phyloP scores from a whole-genome alignment of 108 stramenopile species.

The Asterionellopsis glacialis region DNA sequence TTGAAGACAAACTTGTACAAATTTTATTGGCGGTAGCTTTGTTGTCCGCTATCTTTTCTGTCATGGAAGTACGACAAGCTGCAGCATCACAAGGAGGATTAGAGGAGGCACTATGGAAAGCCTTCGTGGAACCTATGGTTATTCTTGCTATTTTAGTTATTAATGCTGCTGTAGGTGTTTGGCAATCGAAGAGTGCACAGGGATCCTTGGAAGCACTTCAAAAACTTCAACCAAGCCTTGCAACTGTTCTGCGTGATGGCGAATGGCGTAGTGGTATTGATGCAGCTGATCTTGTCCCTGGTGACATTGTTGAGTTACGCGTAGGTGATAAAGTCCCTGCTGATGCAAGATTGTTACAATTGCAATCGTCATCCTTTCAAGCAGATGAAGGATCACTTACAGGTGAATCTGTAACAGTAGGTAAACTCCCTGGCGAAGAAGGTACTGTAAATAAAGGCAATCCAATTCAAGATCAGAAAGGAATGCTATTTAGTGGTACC shows the following conservation, averaged over 20 bases:
- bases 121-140: slow-evolving; percentile 91
- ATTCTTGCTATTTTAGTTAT: slow-evolving; percentile 92
- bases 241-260: slow-evolving; percentile 78
- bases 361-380: slow-evolving; percentile 48
- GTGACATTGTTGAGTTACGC: slow-evolving; percentile 85
- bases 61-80: slow-evolving; percentile 51
- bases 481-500: slow-evolving; percentile 94
- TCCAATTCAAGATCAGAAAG: slow-evolving; percentile 52
- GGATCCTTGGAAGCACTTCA: slow-evolving; percentile 89
- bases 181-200: slow-evolving; percentile 88
- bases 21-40: slow-evolving; percentile 75
- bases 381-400: slow-evolving; percentile 81
- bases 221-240: slow-evolving; percentile 79
- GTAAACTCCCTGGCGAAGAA: slow-evolving; percentile 53
- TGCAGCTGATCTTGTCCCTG: slow-evolving; percentile 84
- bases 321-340: slow-evolving; percentile 97
- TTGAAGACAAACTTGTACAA: slow-evolving; percentile 85
- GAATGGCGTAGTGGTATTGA: slow-evolving; percentile 19
- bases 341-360: slow-evolving; percentile 73
- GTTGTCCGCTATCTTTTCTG: slow-evolving; percentile 62
- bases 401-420: slow-evolving; percentile 78
- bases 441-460: slow-evolving; percentile 15
- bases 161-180: slow-evolving; percentile 96
- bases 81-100: not conserved
- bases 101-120: slow-evolving; percentile 26